Evolutionary conservation across 2,329 filamentous ascomycete genomes (phyloP), one percentile per base, ranked within the genome.

Genomic region (Paecilomyces niveus): DNA sequence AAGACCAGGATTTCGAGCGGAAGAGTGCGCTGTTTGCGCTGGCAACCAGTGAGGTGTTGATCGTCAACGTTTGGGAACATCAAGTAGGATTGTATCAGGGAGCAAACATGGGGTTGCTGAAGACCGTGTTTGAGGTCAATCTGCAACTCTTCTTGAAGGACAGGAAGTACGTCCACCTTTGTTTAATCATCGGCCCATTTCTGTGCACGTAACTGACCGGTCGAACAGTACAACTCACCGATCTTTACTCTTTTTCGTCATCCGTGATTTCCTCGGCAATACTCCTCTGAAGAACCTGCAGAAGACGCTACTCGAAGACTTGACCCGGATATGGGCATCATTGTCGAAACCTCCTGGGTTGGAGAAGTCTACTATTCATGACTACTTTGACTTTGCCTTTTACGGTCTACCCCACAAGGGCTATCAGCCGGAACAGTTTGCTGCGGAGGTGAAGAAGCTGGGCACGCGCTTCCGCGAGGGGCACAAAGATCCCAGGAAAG

Each of bases 51-150:
- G 94, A 99, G 79, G 93, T 99, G 56, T 82, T 99, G 67, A 95
- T 99, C 71, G 89, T 99, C 75, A 99, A 99, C 73, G 96, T 99
- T 65, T 99, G 94, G 94, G 94, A 99, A 77, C 93, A 97, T 75
- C 94, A 99, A 76, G 94, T 99, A 62, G 94, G 94, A 54, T 76
- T 99, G 74, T 99, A 99, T 73, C 93, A 99, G 78, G 94, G 94
- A 58, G 94, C 94, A 67, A 99, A 99, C 75, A 99, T 99, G 94
- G 94, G 94, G 8, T 78, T 99, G 68, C 81, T 99, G 69, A 99
- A 99, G 83, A 99, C 95, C 0, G 94, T 99, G 3, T 99, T 99
- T 68, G 94, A 99, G 78, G 94, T 99, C 74, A 99, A 99, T 72
- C 75, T 99, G 72, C 93, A 97, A 76, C 81, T 99, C 29, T 99